Conservation (phyloP, 2,329 filamentous ascomycete genomes). For the Hypoxylon sp. region DNA sequence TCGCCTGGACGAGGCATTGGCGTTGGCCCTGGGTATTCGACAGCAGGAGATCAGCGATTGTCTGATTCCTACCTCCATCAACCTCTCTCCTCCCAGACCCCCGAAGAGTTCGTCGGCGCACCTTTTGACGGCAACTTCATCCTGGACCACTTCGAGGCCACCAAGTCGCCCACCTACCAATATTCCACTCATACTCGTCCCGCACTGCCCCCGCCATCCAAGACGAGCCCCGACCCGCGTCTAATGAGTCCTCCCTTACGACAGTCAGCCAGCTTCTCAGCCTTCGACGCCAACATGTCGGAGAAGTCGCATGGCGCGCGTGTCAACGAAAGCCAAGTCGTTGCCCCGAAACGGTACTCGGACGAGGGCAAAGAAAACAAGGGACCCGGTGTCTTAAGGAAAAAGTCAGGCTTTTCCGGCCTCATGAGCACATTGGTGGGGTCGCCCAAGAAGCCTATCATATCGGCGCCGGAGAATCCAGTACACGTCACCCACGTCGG, state of each 20-base stretch:
- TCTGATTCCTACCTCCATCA: constrained; percentile 54
- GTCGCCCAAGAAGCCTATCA: constrained; percentile 89
- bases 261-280: constrained; percentile 74
- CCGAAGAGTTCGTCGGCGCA: constrained; percentile 72
- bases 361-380: constrained; percentile 78
- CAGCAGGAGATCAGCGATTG: constrained; percentile 45
- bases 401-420: constrained; percentile 89
- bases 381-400: constrained; percentile 70
- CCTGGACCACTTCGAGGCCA: constrained; percentile 69
- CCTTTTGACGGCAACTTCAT: constrained; percentile 74
- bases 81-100: constrained; percentile 58
- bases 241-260: constrained; percentile 68
- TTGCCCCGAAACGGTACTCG: constrained; percentile 78
- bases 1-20: constrained; percentile 13
- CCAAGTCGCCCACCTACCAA: constrained; percentile 55
- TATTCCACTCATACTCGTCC: constrained; percentile 49
- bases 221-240: constrained; percentile 65
- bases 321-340: constrained; percentile 59
- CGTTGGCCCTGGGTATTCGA: constrained; percentile 27
- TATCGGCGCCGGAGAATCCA: constrained; percentile 97
- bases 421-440: constrained; percentile 87
- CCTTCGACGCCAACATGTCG: constrained; percentile 62
- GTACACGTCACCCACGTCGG: constrained; percentile 98
- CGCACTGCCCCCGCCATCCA: constrained; percentile 51
- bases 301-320: constrained; percentile 58